These are phyloP conservation scores for Penicillium simplicissimum DNA, from an alignment of 495 filamentous ascomycete species.

Conservation along the genomic window DNA sequence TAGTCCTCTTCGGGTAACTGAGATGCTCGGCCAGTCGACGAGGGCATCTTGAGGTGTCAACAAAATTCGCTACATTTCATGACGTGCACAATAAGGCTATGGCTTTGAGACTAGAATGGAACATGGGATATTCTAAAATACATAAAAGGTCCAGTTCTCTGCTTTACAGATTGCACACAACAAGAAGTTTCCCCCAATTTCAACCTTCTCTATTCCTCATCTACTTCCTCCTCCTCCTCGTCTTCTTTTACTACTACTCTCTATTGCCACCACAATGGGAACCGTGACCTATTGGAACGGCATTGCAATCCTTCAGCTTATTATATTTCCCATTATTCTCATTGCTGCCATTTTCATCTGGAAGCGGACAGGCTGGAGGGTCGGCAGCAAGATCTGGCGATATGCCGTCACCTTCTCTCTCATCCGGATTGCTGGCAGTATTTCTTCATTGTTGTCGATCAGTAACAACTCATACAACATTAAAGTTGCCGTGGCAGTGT, in stretches of 20 bases:
- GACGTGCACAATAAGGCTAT: background rate
- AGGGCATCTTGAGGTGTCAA: background rate
- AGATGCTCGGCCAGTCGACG: background rate
- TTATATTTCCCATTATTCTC: constrained; percentile 30
- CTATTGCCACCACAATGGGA: constrained; percentile 18
- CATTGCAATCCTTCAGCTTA: constrained; percentile 35
- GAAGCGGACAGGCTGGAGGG: constrained; percentile 31
- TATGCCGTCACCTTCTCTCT: constrained; percentile 31
- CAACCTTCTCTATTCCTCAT: background rate
- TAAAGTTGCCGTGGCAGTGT: constrained; percentile 22
- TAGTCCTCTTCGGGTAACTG: background rate
- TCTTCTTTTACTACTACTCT: background rate
- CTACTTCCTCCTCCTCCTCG: background rate
- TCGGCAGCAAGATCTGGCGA: constrained; percentile 31
- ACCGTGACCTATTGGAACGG: constrained; percentile 25
- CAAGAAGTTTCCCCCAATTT: background rate
- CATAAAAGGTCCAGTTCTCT: background rate
- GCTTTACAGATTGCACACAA: background rate
- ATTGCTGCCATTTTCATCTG: constrained; percentile 28
- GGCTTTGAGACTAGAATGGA: background rate
- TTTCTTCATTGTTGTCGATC: constrained; percentile 24
- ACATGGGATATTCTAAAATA: background rate
- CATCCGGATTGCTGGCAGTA: constrained; percentile 31
- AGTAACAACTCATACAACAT: constrained; percentile 21
- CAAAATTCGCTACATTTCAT: background rate